Evolutionary conservation across 805 yeast species (phyloP).

Genomic region (Lipomyces kockii): DNA sequence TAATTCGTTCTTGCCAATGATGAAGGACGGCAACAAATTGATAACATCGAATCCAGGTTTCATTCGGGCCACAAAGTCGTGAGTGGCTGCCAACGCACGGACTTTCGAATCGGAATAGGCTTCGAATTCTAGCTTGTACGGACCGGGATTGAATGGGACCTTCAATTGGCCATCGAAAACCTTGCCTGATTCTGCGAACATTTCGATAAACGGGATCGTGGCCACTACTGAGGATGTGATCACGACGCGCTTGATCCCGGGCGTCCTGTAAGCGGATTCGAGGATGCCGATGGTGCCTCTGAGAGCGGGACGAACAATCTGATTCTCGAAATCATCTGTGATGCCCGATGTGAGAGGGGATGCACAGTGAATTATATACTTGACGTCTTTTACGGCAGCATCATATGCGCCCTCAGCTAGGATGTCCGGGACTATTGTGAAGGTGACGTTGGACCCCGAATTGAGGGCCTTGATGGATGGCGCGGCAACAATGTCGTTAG

Average conservation of each 20-base stretch:
- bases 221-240: constrained; percentile 56
- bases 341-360: constrained; percentile 30
- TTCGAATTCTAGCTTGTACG: not conserved
- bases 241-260: constrained; percentile 51
- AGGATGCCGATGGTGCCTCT: constrained; percentile 54
- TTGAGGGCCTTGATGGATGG: constrained; percentile 40
- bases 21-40: not conserved
- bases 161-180: not conserved
- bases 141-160: not conserved
- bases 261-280: constrained; percentile 45
- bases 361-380: constrained; percentile 15
- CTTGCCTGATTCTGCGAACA: not conserved
- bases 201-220: not conserved
- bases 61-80: not conserved
- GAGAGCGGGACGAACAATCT: constrained; percentile 54
- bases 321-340: constrained; percentile 46
- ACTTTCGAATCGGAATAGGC: constrained; percentile 2
- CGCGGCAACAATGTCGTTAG: constrained; percentile 38
- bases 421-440: constrained; percentile 18
- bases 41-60: not conserved
- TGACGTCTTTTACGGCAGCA: constrained; percentile 14
- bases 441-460: not conserved
- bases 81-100: not conserved
- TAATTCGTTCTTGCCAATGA: constrained; percentile 5
- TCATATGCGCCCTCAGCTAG: constrained; percentile 16